Conservation (phyloP, 306 rosid genomes). For the Sophora flavescens region DNA sequence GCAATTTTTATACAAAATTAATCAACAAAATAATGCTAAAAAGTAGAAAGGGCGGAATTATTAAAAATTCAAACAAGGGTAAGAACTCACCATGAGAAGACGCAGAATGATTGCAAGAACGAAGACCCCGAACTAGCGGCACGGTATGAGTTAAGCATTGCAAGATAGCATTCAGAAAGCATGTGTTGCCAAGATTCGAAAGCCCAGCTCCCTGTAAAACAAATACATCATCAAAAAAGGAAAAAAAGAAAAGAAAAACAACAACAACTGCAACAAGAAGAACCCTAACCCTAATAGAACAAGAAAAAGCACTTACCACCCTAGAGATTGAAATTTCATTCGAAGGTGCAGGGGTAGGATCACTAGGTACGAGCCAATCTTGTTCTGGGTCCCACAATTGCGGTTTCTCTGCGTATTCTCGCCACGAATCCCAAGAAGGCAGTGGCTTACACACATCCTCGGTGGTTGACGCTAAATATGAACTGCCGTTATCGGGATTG, state of each 20-base stretch:
- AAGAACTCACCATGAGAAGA: conserved; percentile 58
- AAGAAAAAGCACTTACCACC: conserved; percentile 52
- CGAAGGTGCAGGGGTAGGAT: background rate
- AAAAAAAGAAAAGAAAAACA: background rate
- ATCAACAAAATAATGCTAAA: background rate
- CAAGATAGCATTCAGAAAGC: conserved; percentile 80
- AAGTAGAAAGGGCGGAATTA: background rate
- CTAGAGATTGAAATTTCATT: conserved; percentile 32
- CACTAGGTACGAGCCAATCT: background rate
- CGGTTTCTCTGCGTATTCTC: conserved; percentile 35
- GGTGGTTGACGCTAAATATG: background rate
- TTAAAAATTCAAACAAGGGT: conserved; percentile 15
- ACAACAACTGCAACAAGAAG: background rate
- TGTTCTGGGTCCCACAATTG: conserved; percentile 3
- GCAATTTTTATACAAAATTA: background rate
- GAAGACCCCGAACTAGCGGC: conserved; percentile 73
- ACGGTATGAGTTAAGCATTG: conserved; percentile 95
- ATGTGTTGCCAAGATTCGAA: conserved; percentile 81
- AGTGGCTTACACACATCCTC: background rate
- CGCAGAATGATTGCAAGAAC: conserved; percentile 50
- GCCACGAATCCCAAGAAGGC: conserved; percentile 37
- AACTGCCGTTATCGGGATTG: background rate
- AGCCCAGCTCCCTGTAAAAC: conserved; percentile 86
- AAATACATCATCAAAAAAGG: conserved; percentile 16
- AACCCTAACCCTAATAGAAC: background rate